Conservation (phyloP, 2,329 filamentous ascomycete genomes). For the Sodiomyces alkalinus region DNA sequence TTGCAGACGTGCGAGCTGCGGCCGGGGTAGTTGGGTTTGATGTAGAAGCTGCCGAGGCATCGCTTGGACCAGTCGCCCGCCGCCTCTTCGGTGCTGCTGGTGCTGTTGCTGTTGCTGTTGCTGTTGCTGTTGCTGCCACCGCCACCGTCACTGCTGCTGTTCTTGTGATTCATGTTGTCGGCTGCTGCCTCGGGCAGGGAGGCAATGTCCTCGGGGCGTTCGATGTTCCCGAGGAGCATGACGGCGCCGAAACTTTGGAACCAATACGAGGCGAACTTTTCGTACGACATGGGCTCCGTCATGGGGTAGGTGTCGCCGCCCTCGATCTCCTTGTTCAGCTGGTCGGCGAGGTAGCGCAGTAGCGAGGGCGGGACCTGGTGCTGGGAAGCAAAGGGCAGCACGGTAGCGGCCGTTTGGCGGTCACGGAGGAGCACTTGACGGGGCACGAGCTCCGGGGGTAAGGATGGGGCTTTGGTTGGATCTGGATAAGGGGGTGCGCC, state of each 20-base stretch:
- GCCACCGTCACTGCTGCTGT: too few relatives aligned
- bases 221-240: slow-evolving; percentile 69
- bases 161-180: too few relatives aligned
- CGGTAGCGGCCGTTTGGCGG: slow-evolving; percentile 67
- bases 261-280: slow-evolving; percentile 72
- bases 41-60: slow-evolving; percentile 82
- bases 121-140: too few relatives aligned
- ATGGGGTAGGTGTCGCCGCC: slow-evolving; percentile 87
- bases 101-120: neutral
- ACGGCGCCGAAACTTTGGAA: slow-evolving; percentile 81
- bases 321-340: slow-evolving; percentile 82
- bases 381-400: slow-evolving; percentile 68
- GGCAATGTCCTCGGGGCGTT: slow-evolving; percentile 40
- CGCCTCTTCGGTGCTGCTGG: slow-evolving; percentile 18
- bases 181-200: neutral
- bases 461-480: slow-evolving; percentile 36
- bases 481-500: slow-evolving; percentile 51
- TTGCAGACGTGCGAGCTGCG: slow-evolving; percentile 87
- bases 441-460: slow-evolving; percentile 55
- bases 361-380: slow-evolving; percentile 62
- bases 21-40: slow-evolving; percentile 87
- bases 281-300: slow-evolving; percentile 59
- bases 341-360: slow-evolving; percentile 62
- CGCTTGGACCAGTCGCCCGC: slow-evolving; percentile 62
- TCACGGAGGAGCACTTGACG: slow-evolving; percentile 72